Evolutionary conservation across 257 asterid genomes (phyloP), one percentile per base, ranked within the genome.

Genomic region (Paulownia fortunei): DNA sequence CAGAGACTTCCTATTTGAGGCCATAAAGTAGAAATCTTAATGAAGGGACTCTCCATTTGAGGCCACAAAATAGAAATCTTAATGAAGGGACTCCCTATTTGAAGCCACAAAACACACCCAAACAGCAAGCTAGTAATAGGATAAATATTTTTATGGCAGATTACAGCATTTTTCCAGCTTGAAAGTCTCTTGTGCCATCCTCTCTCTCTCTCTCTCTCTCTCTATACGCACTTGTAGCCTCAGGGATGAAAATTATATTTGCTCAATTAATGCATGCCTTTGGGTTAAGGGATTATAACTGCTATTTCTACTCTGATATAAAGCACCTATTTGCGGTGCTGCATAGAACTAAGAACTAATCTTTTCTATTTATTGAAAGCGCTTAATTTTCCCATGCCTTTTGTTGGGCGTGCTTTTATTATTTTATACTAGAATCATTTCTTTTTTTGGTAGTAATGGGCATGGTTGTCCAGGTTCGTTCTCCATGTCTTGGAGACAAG

Each of bases 401-500:
- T 32, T 74, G 27, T 54, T 60, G 56, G 49, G 39, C 39, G 34
- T 21, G 44, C 36, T 74, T 74, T 51, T 16, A 19, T 39, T 19
- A 30, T 67, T 75, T 58, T 23, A 13, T 39, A 16, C 16, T 74
- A 8, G 55, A 59, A 49, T 61, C 16, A 6, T n/a, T 71, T 21
- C 69, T 51, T 65, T 15, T 47, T 16, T 8, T 10, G 60, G 81
- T 67, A 34, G 10, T 72, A 49, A 52, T 13, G 51, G 62, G 49
- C 71, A 32, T 54, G 47, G 39, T 26, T 46, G 12, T 86, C 76
- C 90, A 93, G 99, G 97, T 92, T 84, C 97, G 99, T 56, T n/a
- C 92, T 62, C 99, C 99, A 6, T 86, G 97, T 47, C 94, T 90
- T 10, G 99, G 99, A 24, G 99, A 93, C 84, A 96, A 96, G 74